These are phyloP conservation scores for Globisporangium alternatum DNA, from an alignment of 352 stramenopile genomes.

Conservation along the genomic window DNA sequence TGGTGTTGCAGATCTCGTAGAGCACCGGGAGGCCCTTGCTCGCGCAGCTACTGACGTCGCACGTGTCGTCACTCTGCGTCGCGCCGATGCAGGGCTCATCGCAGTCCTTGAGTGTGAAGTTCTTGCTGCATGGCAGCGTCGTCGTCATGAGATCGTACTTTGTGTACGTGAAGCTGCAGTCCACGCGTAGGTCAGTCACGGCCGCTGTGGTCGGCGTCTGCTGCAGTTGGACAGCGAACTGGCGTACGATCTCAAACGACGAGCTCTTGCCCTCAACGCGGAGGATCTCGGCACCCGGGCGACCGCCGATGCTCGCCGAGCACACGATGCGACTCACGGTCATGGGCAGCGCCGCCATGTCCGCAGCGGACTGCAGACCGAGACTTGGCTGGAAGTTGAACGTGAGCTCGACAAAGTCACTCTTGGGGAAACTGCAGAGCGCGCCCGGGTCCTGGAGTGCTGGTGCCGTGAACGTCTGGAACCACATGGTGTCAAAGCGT, in stretches of 20 bases:
- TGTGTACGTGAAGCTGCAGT: slow-evolving; percentile 21
- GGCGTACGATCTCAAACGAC: slow-evolving; percentile 7
- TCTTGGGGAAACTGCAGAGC: slow-evolving; percentile 32
- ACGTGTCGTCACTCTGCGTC: slow-evolving; percentile 3
- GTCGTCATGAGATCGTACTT: slow-evolving; percentile 17
- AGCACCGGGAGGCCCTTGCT: neutral
- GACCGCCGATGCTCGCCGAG: slow-evolving; percentile 6
- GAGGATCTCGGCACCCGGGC: slow-evolving; percentile 9
- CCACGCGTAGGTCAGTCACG: slow-evolving; percentile 11
- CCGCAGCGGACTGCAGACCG: slow-evolving; percentile 10
- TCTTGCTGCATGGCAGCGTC: slow-evolving; percentile 15
- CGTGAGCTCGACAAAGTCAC: slow-evolving; percentile 51
- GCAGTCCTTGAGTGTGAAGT: slow-evolving; percentile 24
- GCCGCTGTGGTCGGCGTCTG: slow-evolving; percentile 10
- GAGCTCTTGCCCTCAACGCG: neutral
- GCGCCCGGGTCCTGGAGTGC: neutral
- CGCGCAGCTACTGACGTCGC: neutral
- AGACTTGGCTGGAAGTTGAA: slow-evolving; percentile 35
- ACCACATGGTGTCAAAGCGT: slow-evolving; percentile 39
- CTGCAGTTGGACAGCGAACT: slow-evolving; percentile 14
- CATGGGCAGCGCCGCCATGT: neutral
- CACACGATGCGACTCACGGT: slow-evolving; percentile 9
- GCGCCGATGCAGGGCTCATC: slow-evolving; percentile 20
- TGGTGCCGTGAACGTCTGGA: slow-evolving; percentile 24
- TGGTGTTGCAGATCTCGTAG: slow-evolving; percentile 8